These are phyloP conservation scores for Trichoderma polysporum DNA, from an alignment of 2,329 filamentous ascomycete species.

Conservation along the genomic window DNA sequence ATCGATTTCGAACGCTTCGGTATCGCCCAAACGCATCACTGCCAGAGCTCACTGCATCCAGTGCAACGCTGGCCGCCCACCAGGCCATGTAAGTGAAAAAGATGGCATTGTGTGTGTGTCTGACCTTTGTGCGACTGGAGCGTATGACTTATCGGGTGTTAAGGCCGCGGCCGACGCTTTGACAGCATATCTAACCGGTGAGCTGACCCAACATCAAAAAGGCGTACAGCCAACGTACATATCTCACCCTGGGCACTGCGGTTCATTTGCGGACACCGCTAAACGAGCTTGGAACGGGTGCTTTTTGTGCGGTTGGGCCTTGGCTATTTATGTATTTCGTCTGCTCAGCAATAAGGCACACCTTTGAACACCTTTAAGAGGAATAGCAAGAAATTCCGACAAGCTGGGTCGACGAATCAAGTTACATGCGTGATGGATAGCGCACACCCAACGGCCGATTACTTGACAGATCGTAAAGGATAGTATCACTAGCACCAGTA, in stretches of 20 bases:
- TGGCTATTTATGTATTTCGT: neutral
- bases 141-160: neutral
- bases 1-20: neutral
- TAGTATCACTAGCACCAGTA: neutral
- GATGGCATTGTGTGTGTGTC: neutral
- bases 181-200: neutral
- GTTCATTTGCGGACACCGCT: neutral
- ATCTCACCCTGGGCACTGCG: neutral
- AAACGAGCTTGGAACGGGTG: neutral
- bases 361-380: neutral
- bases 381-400: neutral
- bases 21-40: neutral
- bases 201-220: neutral
- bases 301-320: neutral
- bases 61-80: neutral
- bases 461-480: neutral
- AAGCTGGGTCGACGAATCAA: constrained; percentile 10
- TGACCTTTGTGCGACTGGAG: neutral
- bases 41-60: neutral
- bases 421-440: neutral
- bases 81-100: neutral
- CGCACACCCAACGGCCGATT: neutral
- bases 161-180: neutral
- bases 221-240: constrained; percentile 7
- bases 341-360: neutral